A percentile compares a stretch with the other conserved stretches of the same genome.
Evolutionary conservation across 2,329 filamentous ascomycete species (phyloP).

Genomic region (Zymoseptoria passerinii): DNA sequence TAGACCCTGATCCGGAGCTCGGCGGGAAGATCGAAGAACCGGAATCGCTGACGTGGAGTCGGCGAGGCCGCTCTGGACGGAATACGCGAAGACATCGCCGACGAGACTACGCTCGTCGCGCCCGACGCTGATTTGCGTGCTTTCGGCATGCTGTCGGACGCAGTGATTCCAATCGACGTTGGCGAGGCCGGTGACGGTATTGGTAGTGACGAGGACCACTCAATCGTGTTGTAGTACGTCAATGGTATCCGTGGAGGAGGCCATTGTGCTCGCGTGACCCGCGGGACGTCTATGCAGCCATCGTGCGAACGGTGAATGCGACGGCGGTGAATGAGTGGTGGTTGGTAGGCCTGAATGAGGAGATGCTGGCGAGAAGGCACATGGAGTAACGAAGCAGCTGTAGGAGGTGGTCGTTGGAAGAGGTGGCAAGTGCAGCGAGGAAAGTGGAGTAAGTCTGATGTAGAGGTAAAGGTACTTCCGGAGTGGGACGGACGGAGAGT

Average conservation of each 20-base stretch:
- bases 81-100: constrained; percentile 17
- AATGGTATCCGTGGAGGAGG: constrained; percentile 6
- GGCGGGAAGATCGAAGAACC: constrained; percentile 58
- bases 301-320: constrained; percentile 23
- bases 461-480: not conserved
- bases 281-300: constrained; percentile 34
- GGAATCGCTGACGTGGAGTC: constrained; percentile 41
- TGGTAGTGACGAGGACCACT: not conserved
- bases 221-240: not conserved
- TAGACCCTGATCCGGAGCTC: constrained; percentile 66
- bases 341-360: constrained; percentile 15
- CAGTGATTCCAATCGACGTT: not conserved
- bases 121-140: constrained; percentile 9
- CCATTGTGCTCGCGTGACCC: constrained; percentile 28
- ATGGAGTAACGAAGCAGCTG: not conserved
- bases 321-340: constrained; percentile 20
- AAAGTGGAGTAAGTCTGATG: constrained; percentile 2
- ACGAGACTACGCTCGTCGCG: constrained; percentile 17
- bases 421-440: not conserved
- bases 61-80: constrained; percentile 20
- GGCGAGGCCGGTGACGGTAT: not conserved
- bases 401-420: not conserved
- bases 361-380: not conserved
- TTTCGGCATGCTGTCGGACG: constrained; percentile 23
- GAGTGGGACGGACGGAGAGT: not conserved